Percentiles rank a stretch among this genome's conserved stretches.
Conservation (phyloP, 2,329 filamentous ascomycete species). For the Esteya vermicola region DNA sequence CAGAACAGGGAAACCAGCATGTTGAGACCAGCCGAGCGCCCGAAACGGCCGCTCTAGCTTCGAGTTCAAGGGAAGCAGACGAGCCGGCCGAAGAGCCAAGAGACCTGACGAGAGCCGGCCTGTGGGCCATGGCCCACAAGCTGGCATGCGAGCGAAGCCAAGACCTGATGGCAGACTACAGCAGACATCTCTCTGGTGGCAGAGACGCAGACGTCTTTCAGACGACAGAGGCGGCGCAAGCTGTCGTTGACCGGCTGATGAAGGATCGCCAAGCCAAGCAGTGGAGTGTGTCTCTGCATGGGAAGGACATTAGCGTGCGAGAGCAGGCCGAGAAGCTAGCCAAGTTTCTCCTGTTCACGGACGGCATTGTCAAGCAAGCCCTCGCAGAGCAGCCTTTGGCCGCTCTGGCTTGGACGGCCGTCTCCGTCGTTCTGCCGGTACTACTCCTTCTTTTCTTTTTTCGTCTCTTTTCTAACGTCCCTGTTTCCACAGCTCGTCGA, state of each 20-base stretch:
- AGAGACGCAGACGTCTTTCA: neutral
- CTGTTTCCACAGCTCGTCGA: neutral
- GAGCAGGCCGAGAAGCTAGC: neutral
- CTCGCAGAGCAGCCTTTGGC: neutral
- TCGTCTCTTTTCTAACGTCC: no score
- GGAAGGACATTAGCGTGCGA: neutral
- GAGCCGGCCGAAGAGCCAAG: no score
- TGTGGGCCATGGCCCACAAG: slow-evolving; percentile 5
- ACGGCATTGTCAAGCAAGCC: neutral
- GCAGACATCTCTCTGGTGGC: neutral
- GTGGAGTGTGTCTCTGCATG: neutral
- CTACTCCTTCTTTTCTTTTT: neutral
- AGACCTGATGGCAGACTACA: neutral
- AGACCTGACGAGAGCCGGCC: neutral
- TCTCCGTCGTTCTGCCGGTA: neutral
- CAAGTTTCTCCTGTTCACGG: neutral
- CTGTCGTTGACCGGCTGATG: neutral
- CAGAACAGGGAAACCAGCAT: no score
- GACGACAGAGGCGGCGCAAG: neutral
- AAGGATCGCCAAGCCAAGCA: neutral
- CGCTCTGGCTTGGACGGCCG: neutral
- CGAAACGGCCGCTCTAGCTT: no score
- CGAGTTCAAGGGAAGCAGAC: no score
- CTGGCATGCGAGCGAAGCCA: slow-evolving; percentile 2
- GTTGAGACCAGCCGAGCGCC: no score